Conservation (phyloP, 768 basidiomycete species). For the Suillus alpinus region DNA sequence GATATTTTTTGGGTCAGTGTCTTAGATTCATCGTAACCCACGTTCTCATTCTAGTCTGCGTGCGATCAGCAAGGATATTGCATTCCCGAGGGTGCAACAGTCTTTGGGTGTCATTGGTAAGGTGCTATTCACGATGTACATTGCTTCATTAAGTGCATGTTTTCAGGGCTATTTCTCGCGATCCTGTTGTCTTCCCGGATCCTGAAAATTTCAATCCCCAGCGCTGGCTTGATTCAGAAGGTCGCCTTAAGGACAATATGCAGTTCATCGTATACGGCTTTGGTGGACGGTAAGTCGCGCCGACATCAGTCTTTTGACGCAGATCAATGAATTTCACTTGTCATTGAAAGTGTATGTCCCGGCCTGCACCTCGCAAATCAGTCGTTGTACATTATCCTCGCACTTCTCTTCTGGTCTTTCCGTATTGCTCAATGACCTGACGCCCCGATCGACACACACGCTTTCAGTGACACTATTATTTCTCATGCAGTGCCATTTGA, state of each 20-base stretch:
- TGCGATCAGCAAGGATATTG: conserved; percentile 29
- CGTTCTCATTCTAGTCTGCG: not conserved
- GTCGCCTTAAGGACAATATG: conserved; percentile 43
- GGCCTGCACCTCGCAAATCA: conserved; percentile 32
- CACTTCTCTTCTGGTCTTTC: conserved; percentile 61
- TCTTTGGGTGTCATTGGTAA: conserved; percentile 32
- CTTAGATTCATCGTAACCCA: not conserved
- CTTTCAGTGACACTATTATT: conserved; percentile 58
- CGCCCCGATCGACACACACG: conserved; percentile 53
- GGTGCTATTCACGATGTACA: not conserved
- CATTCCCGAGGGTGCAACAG: conserved; percentile 33
- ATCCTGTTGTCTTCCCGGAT: conserved; percentile 47
- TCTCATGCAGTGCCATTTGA: conserved; percentile 39
- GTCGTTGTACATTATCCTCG: conserved; percentile 59
- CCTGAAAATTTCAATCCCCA: conserved; percentile 55
- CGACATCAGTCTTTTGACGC: not conserved
- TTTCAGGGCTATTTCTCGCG: conserved; percentile 48
- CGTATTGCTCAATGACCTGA: conserved; percentile 42
- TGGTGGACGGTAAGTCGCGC: conserved; percentile 35
- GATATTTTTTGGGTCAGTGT: conserved; percentile 54
- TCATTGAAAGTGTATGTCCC: not conserved
- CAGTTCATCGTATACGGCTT: conserved; percentile 52
- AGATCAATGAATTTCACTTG: not conserved
- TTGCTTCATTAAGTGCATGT: not conserved
- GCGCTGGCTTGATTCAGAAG: conserved; percentile 48